Evolutionary conservation across 805 yeast species (phyloP).

Genomic region (Yarrowia bubula): DNA sequence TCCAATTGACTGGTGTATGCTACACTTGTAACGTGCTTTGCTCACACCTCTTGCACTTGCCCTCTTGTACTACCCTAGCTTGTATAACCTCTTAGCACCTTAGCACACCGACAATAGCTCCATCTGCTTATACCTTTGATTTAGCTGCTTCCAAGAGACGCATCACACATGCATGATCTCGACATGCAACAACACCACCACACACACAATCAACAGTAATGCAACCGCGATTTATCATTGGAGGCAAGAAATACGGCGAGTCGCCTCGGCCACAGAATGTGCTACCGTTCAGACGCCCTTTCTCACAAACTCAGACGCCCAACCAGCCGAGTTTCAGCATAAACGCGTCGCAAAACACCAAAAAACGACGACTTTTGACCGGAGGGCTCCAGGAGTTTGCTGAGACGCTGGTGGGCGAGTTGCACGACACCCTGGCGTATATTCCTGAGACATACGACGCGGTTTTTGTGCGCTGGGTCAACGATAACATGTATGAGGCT

Average conservation of each 20-base stretch:
- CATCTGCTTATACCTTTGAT: no score
- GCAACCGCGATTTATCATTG: constrained; percentile 20
- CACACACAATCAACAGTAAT: not conserved
- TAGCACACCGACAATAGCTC: not conserved
- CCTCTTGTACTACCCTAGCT: not conserved
- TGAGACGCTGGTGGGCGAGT: constrained; percentile 6
- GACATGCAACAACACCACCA: not conserved
- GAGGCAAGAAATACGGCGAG: constrained; percentile 1
- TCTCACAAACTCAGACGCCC: not conserved
- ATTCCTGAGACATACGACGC: constrained; percentile 10
- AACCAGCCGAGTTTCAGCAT: not conserved
- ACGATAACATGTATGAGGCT: not conserved
- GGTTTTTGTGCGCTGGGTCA: constrained; percentile 3
- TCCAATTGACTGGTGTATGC: not conserved
- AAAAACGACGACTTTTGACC: not conserved
- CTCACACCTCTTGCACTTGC: not conserved
- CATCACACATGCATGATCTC: not conserved
- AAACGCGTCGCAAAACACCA: constrained; percentile 2
- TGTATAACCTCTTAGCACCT: not conserved
- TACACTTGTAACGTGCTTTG: no score
- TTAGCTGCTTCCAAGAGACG: not conserved
- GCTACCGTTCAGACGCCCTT: not conserved
- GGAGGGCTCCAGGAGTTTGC: constrained; percentile 25
- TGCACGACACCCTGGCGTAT: constrained; percentile 11
- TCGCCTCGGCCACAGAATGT: not conserved